Base-by-base conservation (phyloP, 1,139 yeast species). In the Kluyveromyces sp. region DNA sequence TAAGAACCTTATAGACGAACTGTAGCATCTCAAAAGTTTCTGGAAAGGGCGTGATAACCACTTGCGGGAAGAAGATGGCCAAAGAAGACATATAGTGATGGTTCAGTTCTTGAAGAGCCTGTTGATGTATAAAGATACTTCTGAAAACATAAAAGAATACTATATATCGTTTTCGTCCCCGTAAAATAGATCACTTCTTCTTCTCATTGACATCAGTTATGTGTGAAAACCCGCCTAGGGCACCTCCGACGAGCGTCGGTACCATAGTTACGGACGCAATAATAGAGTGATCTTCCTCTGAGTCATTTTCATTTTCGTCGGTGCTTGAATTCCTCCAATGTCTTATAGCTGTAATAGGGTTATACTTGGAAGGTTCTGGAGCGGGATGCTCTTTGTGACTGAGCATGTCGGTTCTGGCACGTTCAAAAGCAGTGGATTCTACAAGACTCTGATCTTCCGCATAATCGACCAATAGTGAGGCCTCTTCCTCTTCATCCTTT, bases 191-290 rank as follows among this genome's bases (percentile, higher is more conserved):
- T 15, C 12, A 22, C 26, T 39, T 31, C 7, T 32, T 39, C 13
- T 39, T 33, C 16, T 19, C 36, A 25, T 3, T n/a, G n/a, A 8
- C 16, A 7, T 25, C 42, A n/a, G 39, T 34, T 4, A 47, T 44
- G 18, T 46, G 49, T n/a, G 50, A 47, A 37, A 47, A 47, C 2
- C 75, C 78, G 13, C 77, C 78, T 34, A 74, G 70, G 3, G 78
- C 78, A 29, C 78, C 78, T 16, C 77, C 75, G 11, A 74, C 75
- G 42, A 73, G 65, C 4, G 74, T 69, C 0, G 78, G 78, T 2
- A 73, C 75, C 71, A 74, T 69, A 1, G 74, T 65, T 47, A 73
- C 57, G 0, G 77, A 77, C n/a, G 73, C 70, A 31, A 71, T 56
- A 13, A 54, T 28, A 7, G 48, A 46, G 20, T 36, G 44, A 7